Conservation (phyloP, 1,284 basidiomycete species). For the Austroboletus niveus region DNA sequence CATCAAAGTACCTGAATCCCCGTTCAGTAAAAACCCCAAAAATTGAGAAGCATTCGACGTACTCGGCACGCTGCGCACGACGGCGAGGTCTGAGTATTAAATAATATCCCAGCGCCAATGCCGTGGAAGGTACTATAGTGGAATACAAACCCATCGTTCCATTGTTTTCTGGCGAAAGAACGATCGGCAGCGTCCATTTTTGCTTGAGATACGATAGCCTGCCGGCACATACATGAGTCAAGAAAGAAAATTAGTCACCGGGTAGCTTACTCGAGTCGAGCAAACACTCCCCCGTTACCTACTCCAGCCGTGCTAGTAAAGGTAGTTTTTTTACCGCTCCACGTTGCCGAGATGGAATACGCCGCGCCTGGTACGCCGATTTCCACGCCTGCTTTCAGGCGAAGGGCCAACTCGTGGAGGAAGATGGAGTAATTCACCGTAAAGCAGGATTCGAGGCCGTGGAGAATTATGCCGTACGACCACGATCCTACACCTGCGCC, state of each 20-base stretch:
- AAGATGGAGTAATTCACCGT: slow-evolving; percentile 32
- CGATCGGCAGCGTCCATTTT: slow-evolving; percentile 51
- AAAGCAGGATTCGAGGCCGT: slow-evolving; percentile 31
- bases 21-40: slow-evolving; percentile 26
- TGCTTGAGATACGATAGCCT: slow-evolving; percentile 53
- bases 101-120: slow-evolving; percentile 48
- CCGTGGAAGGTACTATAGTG: slow-evolving; percentile 46
- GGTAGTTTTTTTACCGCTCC: slow-evolving; percentile 28
- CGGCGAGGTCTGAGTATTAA: slow-evolving; percentile 51
- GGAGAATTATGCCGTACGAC: slow-evolving; percentile 31
- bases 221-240: slow-evolving; percentile 8
- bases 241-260: background rate
- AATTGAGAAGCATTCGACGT: slow-evolving; percentile 4
- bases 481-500: slow-evolving; percentile 30
- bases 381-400: slow-evolving; percentile 36
- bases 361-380: slow-evolving; percentile 23
- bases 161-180: slow-evolving; percentile 49
- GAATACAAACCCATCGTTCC: slow-evolving; percentile 42
- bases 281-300: slow-evolving; percentile 29
- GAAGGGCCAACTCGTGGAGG: slow-evolving; percentile 32
- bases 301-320: slow-evolving; percentile 35
- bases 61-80: slow-evolving; percentile 39
- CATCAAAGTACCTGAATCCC: slow-evolving; percentile 49
- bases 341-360: slow-evolving; percentile 34
- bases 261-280: slow-evolving; percentile 33